These are phyloP conservation scores for Teratosphaeria pseudoeucalypti DNA, from an alignment of 2,329 filamentous ascomycete genomes.

Conservation along the genomic window DNA sequence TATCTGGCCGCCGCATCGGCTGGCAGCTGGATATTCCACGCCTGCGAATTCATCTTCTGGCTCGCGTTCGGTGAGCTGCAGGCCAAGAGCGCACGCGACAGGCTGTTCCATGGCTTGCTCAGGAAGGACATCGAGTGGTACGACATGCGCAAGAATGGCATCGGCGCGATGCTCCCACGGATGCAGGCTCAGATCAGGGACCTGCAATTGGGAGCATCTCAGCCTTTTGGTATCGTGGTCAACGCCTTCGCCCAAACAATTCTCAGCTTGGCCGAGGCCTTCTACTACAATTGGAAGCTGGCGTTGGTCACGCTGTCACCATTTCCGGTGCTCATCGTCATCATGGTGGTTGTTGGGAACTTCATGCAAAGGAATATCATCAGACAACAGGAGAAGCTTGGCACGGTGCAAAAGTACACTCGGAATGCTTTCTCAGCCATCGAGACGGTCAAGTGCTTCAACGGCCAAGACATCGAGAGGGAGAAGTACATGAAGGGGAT, in stretches of 20 bases:
- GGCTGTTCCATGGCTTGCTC: conserved; percentile 60
- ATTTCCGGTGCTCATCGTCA: conserved; percentile 54
- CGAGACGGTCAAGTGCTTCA: conserved; percentile 78
- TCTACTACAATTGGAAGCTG: conserved; percentile 74
- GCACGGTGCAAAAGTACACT: conserved; percentile 59
- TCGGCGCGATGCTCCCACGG: conserved; percentile 58
- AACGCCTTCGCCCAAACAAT: conserved; percentile 47
- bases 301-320: conserved; percentile 68
- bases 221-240: conserved; percentile 62
- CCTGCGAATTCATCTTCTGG: conserved; percentile 59
- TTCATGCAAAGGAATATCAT: conserved; percentile 57
- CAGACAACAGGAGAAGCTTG: conserved; percentile 57
- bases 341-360: conserved; percentile 51
- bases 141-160: conserved; percentile 60
- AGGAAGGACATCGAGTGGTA: conserved; percentile 72
- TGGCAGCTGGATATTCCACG: conserved; percentile 57
- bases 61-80: conserved; percentile 73
- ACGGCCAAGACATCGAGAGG: conserved; percentile 60
- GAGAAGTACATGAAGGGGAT: conserved; percentile 53
- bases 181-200: conserved; percentile 75
- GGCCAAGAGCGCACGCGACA: conserved; percentile 52
- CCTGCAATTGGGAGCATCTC: conserved; percentile 67
- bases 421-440: conserved; percentile 63
- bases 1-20: conserved; percentile 54
- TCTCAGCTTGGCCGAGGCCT: conserved; percentile 58